Evolutionary conservation across 2,329 filamentous ascomycete species (phyloP), one percentile per base, ranked within the genome.

Genomic region (Pseudogymnoascus sp.): DNA sequence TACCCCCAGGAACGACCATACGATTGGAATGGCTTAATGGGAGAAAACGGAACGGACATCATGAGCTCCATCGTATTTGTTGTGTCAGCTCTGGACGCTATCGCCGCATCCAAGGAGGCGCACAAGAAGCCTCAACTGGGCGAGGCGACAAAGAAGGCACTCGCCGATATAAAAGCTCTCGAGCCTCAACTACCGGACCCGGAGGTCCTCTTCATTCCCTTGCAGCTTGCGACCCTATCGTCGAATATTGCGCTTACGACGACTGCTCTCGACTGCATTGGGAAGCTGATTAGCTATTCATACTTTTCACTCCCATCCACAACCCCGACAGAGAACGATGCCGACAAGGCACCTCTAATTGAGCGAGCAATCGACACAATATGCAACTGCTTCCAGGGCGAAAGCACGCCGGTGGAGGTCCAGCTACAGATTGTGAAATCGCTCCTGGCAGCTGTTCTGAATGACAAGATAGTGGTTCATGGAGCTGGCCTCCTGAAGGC

Each of bases 391-490:
- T 99, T 99, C 74, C 93, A 98, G 74, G 93, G 95, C 73, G 95
- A 99, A 78, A 90, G 90, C 1, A 99, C 96, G 0, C 88, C 91
- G 3, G 84, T 89, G 61, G 93, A 97, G 75, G 89, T 98, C 59
- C 95, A 99, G 76, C 85, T 98, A 70, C 95, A 99, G 77, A 99
- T 99, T 70, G 91, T 99, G 75, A 98, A 99, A 78, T 98, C 95
- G 1, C 81, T 99, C 65, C 81, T 99, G 65, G 93, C 95, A 12
- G 96, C 96, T 12, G 95, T 99, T 12, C 80, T 99, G 67, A 98
- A 98, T 73, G 95, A 99, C 79, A 99, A 98, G 79, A 96, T 98
- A 68, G 92, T 99, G 46, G 96, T 99, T 1, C 95, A 99, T 75
- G 95, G 95, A 64, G 93, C 95, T 38, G 96, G 95, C 67, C 82